A percentile compares a stretch with the other conserved stretches of the same genome.
Evolutionary conservation across 225 moss, liverwort and hornwort species (phyloP).

Genomic region (Bryum argenteum): DNA sequence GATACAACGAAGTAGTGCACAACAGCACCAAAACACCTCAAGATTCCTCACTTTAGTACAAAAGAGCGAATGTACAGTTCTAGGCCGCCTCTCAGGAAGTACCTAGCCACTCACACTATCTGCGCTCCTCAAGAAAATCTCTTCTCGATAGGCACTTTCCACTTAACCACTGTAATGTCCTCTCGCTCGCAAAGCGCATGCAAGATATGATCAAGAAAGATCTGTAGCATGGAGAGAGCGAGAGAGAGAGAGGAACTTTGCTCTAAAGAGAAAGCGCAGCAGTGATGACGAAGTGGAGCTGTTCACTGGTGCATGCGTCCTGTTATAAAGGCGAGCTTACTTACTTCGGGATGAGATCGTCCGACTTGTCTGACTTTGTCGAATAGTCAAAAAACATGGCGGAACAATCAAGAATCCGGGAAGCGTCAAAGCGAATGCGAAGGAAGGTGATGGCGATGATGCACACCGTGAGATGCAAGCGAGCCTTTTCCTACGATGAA

Average conservation of each 20-base stretch:
- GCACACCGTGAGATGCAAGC: conserved; percentile 25
- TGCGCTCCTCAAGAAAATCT: neutral
- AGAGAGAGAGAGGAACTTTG: neutral
- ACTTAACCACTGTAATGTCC: neutral
- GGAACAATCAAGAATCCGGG: conserved; percentile 9
- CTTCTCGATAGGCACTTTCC: neutral
- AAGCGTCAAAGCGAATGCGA: neutral
- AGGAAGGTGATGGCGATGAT: conserved; percentile 24
- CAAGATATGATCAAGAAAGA: neutral
- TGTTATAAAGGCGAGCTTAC: neutral
- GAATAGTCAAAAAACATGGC: conserved; percentile 23
- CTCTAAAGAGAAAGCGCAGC: neutral
- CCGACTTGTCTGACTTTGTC: conserved; percentile 29
- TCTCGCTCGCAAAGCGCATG: conserved; percentile 13
- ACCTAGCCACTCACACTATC: conserved; percentile 2
- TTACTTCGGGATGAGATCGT: conserved; percentile 21
- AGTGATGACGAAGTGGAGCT: conserved; percentile 15
- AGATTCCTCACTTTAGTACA: neutral
- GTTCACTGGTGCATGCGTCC: conserved; percentile 4
- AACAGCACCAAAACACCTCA: neutral
- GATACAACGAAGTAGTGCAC: conserved; percentile 17
- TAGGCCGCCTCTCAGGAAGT: neutral
- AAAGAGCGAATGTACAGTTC: neutral
- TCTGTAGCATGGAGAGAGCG: neutral
- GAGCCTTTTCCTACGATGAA: neutral